Conservation (phyloP, 2,329 filamentous ascomycete genomes). For the Epichloe aotearoae region DNA sequence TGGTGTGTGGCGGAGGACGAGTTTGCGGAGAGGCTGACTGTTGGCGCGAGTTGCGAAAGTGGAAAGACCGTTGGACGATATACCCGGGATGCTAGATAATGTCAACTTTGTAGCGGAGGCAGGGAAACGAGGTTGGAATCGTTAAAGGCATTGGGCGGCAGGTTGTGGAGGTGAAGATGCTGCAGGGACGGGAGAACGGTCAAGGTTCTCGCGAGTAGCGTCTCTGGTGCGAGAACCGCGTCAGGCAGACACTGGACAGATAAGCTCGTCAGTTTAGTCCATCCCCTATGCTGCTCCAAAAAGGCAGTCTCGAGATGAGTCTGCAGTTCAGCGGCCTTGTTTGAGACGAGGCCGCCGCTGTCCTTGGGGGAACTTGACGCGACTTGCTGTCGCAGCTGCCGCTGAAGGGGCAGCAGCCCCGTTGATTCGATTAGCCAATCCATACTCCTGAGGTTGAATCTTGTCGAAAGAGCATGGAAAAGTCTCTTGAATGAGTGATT, state of each 20-base stretch:
- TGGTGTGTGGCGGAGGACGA: slow-evolving; percentile 43
- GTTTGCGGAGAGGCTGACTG: slow-evolving; percentile 30
- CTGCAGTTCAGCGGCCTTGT: slow-evolving; percentile 15
- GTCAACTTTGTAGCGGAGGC: slow-evolving; percentile 41
- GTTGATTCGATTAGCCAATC: slow-evolving; percentile 41
- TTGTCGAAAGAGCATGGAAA: slow-evolving; percentile 46
- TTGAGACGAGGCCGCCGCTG: slow-evolving; percentile 16
- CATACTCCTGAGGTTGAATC: slow-evolving; percentile 41
- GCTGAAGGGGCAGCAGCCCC: not conserved
- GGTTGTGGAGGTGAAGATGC: slow-evolving; percentile 44
- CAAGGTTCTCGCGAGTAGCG: slow-evolving; percentile 37
- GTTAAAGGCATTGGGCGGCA: slow-evolving; percentile 43
- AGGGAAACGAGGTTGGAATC: slow-evolving; percentile 41
- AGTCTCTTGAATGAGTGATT: slow-evolving; percentile 42
- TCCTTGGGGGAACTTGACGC: slow-evolving; percentile 10
- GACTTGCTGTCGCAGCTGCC: slow-evolving; percentile 17
- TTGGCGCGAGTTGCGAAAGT: slow-evolving; percentile 38
- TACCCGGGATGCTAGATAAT: slow-evolving; percentile 40
- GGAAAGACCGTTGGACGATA: slow-evolving; percentile 43
- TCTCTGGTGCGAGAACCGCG: slow-evolving; percentile 38
- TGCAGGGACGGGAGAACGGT: slow-evolving; percentile 39
- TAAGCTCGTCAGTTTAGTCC: slow-evolving; percentile 41
- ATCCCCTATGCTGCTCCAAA: slow-evolving; percentile 37
- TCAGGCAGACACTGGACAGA: slow-evolving; percentile 46
- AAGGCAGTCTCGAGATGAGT: slow-evolving; percentile 29